These are phyloP conservation scores for Sindora glabra DNA, from an alignment of 306 rosid genomes.

Conservation along the genomic window DNA sequence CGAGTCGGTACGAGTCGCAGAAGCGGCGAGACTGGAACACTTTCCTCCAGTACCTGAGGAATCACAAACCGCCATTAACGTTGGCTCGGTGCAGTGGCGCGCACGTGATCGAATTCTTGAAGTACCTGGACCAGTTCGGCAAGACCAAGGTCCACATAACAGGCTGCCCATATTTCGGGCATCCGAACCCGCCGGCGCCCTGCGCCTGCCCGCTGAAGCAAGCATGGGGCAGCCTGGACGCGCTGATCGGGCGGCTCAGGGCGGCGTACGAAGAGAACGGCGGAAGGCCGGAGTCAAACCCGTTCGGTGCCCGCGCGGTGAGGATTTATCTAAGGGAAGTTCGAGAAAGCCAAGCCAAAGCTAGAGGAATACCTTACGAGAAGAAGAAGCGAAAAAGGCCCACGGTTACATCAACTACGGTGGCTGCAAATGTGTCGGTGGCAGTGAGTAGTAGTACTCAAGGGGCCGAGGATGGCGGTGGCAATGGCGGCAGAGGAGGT, in stretches of 20 bases:
- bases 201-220: slow-evolving; percentile 81
- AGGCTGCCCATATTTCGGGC: slow-evolving; percentile 77
- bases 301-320: slow-evolving; percentile 75
- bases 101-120: slow-evolving; percentile 86
- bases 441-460: slow-evolving; percentile 12
- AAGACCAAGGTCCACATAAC: slow-evolving; percentile 76
- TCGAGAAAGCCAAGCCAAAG: slow-evolving; percentile 81
- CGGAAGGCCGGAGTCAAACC: slow-evolving; percentile 79
- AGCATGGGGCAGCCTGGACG: slow-evolving; percentile 93
- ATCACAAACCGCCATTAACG: slow-evolving; percentile 94
- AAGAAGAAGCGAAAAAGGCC: slow-evolving; percentile 79
- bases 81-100: slow-evolving; percentile 94
- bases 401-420: not conserved
- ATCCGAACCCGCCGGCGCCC: slow-evolving; percentile 78
- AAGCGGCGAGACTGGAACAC: slow-evolving; percentile 97
- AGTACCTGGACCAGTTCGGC: slow-evolving; percentile 88
- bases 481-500: not conserved
- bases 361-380: slow-evolving; percentile 90
- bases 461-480: not conserved
- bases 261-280: slow-evolving; percentile 98
- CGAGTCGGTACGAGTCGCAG: slow-evolving; percentile 92
- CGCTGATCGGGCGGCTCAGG: slow-evolving; percentile 81
- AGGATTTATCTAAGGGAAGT: slow-evolving; percentile 84
- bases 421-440: slow-evolving; percentile 20
- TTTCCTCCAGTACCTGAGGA: slow-evolving; percentile 73